phyloP scores from a whole-genome alignment of 768 basidiomycete species.

The Lyophyllum decastes region DNA sequence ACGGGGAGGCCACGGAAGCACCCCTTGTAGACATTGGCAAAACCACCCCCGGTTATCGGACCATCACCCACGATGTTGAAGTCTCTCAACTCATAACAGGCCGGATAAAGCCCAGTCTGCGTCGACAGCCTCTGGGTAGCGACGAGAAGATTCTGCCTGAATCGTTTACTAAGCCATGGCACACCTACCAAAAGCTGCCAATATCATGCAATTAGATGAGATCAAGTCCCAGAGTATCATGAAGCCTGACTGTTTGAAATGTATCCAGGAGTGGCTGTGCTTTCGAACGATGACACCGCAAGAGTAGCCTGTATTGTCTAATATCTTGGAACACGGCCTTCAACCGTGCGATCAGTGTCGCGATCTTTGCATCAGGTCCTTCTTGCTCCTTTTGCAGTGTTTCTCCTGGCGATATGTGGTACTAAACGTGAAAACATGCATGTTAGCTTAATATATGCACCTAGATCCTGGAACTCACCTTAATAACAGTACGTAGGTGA shows the following conservation, averaged over 20 bases:
- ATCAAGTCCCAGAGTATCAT: not conserved
- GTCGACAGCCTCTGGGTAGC: slow-evolving; percentile 1
- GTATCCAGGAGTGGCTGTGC: not conserved
- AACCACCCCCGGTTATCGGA: not conserved
- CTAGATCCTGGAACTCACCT: too few relatives aligned
- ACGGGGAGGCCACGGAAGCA: not conserved
- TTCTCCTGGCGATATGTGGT: too few relatives aligned
- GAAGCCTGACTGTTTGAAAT: not conserved
- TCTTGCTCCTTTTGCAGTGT: too few relatives aligned
- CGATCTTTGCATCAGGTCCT: too few relatives aligned
- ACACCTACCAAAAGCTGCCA: not conserved
- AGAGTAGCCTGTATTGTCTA: not conserved
- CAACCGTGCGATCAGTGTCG: not conserved
- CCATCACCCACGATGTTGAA: not conserved
- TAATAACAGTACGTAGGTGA: too few relatives aligned
- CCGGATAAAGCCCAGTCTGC: slow-evolving; percentile 1
- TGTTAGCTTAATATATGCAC: too few relatives aligned
- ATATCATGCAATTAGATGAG: not conserved
- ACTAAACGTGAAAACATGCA: too few relatives aligned
- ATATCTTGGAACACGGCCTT: not conserved
- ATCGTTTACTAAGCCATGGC: not conserved
- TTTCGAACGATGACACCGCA: not conserved
- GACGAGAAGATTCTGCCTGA: not conserved
- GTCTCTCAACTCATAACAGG: not conserved
- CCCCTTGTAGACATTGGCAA: slow-evolving; percentile 4